Base-by-base conservation (phyloP, 2,329 filamentous ascomycete species). In the Colletotrichum lupini region DNA sequence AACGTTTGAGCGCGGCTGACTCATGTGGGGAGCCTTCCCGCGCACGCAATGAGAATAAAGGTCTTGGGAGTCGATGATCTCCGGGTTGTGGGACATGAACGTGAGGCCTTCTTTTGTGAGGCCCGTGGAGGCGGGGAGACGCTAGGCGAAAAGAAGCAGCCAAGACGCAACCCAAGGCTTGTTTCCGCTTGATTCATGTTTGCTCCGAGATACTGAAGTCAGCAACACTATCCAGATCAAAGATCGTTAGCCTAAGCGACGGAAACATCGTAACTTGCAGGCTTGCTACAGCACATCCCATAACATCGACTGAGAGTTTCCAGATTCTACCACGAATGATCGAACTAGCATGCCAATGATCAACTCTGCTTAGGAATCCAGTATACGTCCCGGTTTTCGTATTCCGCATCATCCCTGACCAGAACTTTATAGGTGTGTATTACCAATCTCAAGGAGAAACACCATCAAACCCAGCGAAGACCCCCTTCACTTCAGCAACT, bases 61-160 rank as follows among this genome's bases (percentile, higher is more conserved):
- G 3, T 32, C 16, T 57, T 26, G 7, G 28, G 28, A 26, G 24
- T 37, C 6, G 16, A 57, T 14, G 28, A 42, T 61, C 22, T 6
- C 49, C 26, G 28, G 30, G 28, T 19, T 19, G 28, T 58, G 24
- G 24, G 11, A 65, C 32, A n/a, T 32, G 8, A 1, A 35, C 12
- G 19, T 24, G 52, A 57, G 32, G 52, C 9, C 32, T n/a, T 22
- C 8, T 16, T 5, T 46, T 32, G 26, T 0, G 24, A 30, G 59
- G 57, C 26, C 37, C 37, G 52, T 26, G 52, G 58, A 53, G 4
- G 37, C 49, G 59, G 28, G 22, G 61, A 22, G 7, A 26, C 32
- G 52, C 64, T 63, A 72, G 42, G 28, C 53, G 30, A 30, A 22
- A 68, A 58, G 30, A 16, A 49, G 58, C 58, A 72, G 69, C 65